These are phyloP conservation scores for Trichoderma koningii DNA, from an alignment of 2,329 filamentous ascomycete genomes.

Conservation along the genomic window DNA sequence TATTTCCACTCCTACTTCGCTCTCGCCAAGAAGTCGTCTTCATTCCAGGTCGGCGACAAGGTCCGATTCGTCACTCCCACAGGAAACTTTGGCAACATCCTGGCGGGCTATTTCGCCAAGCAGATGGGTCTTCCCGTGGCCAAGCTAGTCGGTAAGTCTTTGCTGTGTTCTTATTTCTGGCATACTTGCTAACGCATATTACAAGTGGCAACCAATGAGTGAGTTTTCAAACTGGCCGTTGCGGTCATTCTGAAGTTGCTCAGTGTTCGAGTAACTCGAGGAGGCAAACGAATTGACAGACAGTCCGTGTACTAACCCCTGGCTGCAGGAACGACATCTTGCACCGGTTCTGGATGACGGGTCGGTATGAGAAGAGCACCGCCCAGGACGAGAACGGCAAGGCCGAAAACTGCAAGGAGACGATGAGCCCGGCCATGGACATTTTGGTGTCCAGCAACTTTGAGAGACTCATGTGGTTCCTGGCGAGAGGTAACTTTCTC, in stretches of 20 bases:
- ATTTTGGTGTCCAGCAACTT: conserved; percentile 97
- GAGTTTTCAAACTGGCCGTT: neutral
- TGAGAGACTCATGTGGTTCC: conserved; percentile 91
- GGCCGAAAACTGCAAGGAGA: conserved; percentile 55
- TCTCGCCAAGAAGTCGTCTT: conserved; percentile 62
- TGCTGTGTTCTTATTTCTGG: rapidly evolving
- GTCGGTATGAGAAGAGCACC: conserved; percentile 80
- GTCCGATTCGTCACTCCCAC: conserved; percentile 88
- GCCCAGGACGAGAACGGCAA: conserved; percentile 38
- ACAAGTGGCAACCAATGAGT: conserved; percentile 67
- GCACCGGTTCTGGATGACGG: conserved; percentile 90
- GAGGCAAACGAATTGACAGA: neutral
- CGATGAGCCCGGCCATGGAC: conserved; percentile 94
- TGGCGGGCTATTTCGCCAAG: conserved; percentile 90
- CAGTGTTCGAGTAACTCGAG: neutral
- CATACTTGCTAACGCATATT: neutral
- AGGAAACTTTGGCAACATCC: conserved; percentile 94
- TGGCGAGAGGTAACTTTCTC: conserved; percentile 51
- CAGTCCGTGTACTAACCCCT: neutral
- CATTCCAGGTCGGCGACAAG: conserved; percentile 66
- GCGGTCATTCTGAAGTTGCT: too few relatives aligned
- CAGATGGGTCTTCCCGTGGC: conserved; percentile 86
- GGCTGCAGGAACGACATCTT: conserved; percentile 76
- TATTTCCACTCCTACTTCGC: conserved; percentile 95
- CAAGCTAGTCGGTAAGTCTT: conserved; percentile 78